Evolutionary conservation across 371 early-diverging fungal genomes (phyloP), one percentile per base, ranked within the genome.

Genomic region (Rhizopus sp.): DNA sequence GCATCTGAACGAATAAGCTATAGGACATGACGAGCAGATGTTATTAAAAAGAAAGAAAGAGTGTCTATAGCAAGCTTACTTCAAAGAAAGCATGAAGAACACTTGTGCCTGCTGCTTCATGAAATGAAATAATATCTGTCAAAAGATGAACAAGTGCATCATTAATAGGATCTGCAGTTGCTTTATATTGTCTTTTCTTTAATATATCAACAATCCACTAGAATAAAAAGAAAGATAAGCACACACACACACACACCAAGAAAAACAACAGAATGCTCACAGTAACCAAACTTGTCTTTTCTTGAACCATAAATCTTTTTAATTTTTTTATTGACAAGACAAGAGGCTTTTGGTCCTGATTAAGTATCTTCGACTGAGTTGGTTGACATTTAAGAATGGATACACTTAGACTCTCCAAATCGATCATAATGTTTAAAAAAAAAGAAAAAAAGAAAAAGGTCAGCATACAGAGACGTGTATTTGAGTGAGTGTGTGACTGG

Each of bases 131-230:
- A 46, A 55, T 57, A 40, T 73, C 69, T 49, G 59, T 61, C 10
- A 77, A 51, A 16, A 77, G 53, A 23, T 66, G 60, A 35, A 70
- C 48, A 10, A 77, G 47, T 12, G 69, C 65, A 17, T 50, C 55
- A 49, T 67, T 67, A 29, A 77, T 39, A 29, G 61, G 56, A 59
- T 77, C 69, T 55, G 58, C 55, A 40, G 67, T 63, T 50, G 47
- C 50, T 57, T 50, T 41, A 48, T 29, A 55, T 44, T 15, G 47
- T 53, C 62, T 62, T 34, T 32, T 37, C 44, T 55, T 61, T 7
- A 62, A 15, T 4, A 49, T 66, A 3, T 55, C 50, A 50, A 58
- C 54, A 23, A 51, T 52, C 62, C 66, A 61, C 62, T 66, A 55
- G 17, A 7, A 41, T 45, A 34, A 13, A 40, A 51, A 17, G 37